phyloP scores from a whole-genome alignment of 441 rosid species.

The Hura crepitans region DNA sequence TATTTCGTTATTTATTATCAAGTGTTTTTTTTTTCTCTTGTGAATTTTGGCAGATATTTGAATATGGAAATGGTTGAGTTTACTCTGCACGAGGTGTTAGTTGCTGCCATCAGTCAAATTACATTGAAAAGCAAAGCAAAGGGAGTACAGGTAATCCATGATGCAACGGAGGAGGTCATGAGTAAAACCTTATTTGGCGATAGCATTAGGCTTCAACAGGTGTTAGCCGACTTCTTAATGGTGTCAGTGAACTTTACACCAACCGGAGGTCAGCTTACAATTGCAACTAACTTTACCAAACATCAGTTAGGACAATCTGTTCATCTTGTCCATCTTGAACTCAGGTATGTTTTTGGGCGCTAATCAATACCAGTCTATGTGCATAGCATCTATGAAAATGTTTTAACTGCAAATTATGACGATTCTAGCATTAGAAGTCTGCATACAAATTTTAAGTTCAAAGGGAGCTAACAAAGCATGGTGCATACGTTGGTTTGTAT shows the following conservation, averaged over 20 bases:
- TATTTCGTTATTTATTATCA: conserved; percentile 4
- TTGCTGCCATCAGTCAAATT: conserved; percentile 68
- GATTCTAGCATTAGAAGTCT: not conserved
- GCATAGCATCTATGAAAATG: not conserved
- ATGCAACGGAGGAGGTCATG: conserved; percentile 55
- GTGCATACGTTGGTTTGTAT: not conserved
- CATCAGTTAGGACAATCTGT: conserved; percentile 73
- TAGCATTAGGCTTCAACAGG: conserved; percentile 79
- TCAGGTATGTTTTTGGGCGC: conserved; percentile 48
- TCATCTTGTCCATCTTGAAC: conserved; percentile 67
- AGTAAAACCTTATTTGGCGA: conserved; percentile 65
- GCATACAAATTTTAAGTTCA: not conserved
- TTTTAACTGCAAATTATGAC: not conserved
- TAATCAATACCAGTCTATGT: not conserved
- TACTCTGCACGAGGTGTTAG: conserved; percentile 51
- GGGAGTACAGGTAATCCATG: conserved; percentile 49
- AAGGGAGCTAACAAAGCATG: not conserved
- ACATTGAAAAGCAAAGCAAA: conserved; percentile 60
- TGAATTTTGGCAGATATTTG: conserved; percentile 45
- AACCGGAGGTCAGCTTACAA: conserved; percentile 48
- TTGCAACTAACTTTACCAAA: conserved; percentile 57
- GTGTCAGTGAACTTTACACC: conserved; percentile 54
- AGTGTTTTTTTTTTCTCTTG: not conserved
- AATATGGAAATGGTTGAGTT: conserved; percentile 84
- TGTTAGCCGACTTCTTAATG: conserved; percentile 63